Base-by-base conservation (phyloP, 1,284 basidiomycete genomes). In the Exobasidium rhododendri region DNA sequence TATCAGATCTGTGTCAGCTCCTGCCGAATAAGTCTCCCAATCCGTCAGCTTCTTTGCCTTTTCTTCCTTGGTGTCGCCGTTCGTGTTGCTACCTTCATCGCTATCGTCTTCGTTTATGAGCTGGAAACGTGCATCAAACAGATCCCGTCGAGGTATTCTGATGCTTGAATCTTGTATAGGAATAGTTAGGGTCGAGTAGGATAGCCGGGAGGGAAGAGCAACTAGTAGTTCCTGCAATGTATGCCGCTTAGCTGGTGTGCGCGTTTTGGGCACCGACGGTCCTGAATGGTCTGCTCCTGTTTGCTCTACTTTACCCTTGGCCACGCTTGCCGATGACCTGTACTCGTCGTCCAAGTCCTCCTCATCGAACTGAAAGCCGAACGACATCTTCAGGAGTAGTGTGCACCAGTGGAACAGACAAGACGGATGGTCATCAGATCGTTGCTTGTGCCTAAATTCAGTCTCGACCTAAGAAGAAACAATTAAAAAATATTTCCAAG, bases 41-140 rank as follows among this genome's bases (percentile, higher is more conserved):
- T 50, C 47, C 13, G n/a, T 13, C 13, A 13, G 13, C 26, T 4
- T 6, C 83, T 81, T 35, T 67, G 67, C 58, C 40, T 66, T 61
- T 29, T 32, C 22, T 35, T 6, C 4, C 17, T 1, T 57, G 51
- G 7, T 40, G 35, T 40, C 35, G 7, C 17, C 35, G 35, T 40
- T 17, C n/a, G n/a, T n/a, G 65, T 67, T 59, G 30, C 64, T 61
- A 22, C 26, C 22, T 11, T 50, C 59, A 52, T 75, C 74, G 24
- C 80, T 75, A 11, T 69, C 73, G n/a, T 75, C 73, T 6, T 64
- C 64, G 0, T 66, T 71, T 28, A 93, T 89, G 32, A 94, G 82
- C 79, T 97, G 94, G 78, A 94, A 96, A 13, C 92, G 86, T 1
- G 91, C 93, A 80, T 97, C 94, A 75, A 92, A 97, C 10, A 97